These are phyloP conservation scores for Collybiopsis luxurians DNA, from an alignment of 768 basidiomycete species.

Conservation along the genomic window DNA sequence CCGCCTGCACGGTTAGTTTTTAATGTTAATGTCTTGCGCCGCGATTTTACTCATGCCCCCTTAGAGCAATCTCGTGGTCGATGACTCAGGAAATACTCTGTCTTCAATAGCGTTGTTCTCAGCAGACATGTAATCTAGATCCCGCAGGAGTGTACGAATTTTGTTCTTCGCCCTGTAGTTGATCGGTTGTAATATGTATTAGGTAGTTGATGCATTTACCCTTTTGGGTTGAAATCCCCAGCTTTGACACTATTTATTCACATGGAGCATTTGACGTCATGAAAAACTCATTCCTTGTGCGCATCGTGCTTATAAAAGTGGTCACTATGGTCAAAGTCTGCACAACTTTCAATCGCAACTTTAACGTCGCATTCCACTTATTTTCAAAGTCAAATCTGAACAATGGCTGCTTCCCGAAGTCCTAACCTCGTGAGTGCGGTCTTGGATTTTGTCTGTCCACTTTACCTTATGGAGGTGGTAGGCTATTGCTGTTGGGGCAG, in stretches of 20 bases:
- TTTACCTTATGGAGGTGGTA: too few relatives aligned
- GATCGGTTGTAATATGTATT: too few relatives aligned
- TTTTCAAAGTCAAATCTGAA: too few relatives aligned
- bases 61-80: conserved; percentile 51
- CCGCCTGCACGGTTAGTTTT: conserved; percentile 35
- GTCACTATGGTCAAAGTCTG: too few relatives aligned
- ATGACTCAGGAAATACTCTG: conserved; percentile 42
- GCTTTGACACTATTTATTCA: conserved; percentile 3
- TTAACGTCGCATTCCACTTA: too few relatives aligned
- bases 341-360: too few relatives aligned
- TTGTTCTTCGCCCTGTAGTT: too few relatives aligned
- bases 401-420: conserved; percentile 1
- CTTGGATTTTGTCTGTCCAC: too few relatives aligned
- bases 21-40: neutral
- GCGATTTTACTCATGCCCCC: conserved; percentile 1
- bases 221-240: neutral
- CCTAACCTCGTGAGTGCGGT: conserved; percentile 1
- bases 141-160: too few relatives aligned
- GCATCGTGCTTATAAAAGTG: too few relatives aligned
- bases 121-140: neutral
- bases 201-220: neutral
- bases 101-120: conserved; percentile 17
- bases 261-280: too few relatives aligned
- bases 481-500: neutral
- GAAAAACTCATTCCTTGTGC: too few relatives aligned